These are phyloP conservation scores for Paraglomus brasilianum DNA, from an alignment of 192 early-diverging fungal genomes.

Conservation along the genomic window DNA sequence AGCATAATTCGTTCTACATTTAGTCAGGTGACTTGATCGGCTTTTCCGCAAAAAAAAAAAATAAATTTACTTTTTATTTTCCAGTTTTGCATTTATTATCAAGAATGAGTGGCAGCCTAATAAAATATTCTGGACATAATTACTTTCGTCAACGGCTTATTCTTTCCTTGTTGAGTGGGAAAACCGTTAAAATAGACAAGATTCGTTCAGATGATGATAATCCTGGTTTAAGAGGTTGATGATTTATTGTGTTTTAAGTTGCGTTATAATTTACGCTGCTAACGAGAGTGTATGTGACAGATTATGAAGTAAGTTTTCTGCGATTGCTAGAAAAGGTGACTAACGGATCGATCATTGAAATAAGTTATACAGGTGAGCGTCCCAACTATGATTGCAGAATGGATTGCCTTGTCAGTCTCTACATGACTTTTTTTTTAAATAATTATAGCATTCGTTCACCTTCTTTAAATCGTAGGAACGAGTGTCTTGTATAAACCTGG, in stretches of 20 bases:
- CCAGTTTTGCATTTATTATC: background rate
- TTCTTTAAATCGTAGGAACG: slow-evolving; percentile 54
- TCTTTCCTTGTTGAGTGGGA: slow-evolving; percentile 80
- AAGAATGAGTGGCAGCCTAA: slow-evolving; percentile 24
- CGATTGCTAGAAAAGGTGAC: slow-evolving; percentile 90
- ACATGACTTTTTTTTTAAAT: background rate
- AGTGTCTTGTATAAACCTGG: slow-evolving; percentile 85
- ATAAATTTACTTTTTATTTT: too few species aligned
- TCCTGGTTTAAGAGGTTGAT: slow-evolving; percentile 79
- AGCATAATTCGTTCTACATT: too few species aligned
- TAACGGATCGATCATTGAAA: slow-evolving; percentile 91
- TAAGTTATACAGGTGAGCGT: slow-evolving; percentile 79
- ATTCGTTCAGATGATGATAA: slow-evolving; percentile 85
- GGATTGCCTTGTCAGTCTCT: background rate
- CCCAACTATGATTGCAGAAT: background rate
- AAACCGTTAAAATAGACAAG: slow-evolving; percentile 81
- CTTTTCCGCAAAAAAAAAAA: too few species aligned
- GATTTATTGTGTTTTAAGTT: slow-evolving; percentile 3
- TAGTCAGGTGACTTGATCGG: too few species aligned
- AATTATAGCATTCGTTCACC: background rate
- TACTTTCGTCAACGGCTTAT: slow-evolving; percentile 90
- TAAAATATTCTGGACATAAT: slow-evolving; percentile 78
- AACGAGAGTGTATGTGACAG: slow-evolving; percentile 40
- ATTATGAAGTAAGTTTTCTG: slow-evolving; percentile 90
- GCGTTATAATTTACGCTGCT: background rate